These are phyloP conservation scores for Calcarisporium arbuscula DNA, from an alignment of 2,329 filamentous ascomycete species.

Conservation along the genomic window DNA sequence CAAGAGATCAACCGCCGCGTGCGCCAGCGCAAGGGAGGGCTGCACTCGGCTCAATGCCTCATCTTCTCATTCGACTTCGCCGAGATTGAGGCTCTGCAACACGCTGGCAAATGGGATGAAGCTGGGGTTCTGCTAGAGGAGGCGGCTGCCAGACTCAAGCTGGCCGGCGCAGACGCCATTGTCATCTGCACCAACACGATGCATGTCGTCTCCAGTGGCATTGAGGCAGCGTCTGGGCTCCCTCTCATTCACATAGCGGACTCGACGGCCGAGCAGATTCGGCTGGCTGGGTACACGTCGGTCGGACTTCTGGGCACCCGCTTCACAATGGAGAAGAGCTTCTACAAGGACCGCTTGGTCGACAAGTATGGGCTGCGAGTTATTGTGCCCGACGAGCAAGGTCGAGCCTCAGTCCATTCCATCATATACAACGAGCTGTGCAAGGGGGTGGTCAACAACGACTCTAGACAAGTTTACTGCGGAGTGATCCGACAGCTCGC, in stretches of 20 bases:
- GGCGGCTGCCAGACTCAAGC: constrained; percentile 10
- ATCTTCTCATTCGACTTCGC: constrained; percentile 20
- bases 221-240: constrained; percentile 7
- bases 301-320: constrained; percentile 16
- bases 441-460: constrained; percentile 12
- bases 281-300: constrained; percentile 8
- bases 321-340: constrained; percentile 19
- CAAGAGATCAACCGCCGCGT: constrained; percentile 19
- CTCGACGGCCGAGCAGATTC: constrained; percentile 13
- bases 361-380: constrained; percentile 10
- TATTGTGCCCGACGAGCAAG: constrained; percentile 7
- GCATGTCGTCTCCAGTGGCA: constrained; percentile 13
- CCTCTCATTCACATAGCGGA: constrained; percentile 20
- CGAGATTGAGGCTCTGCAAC: constrained; percentile 14
- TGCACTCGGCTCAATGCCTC: constrained; percentile 16
- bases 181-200: constrained; percentile 20
- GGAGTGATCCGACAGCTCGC: constrained; percentile 9
- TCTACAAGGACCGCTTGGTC: constrained; percentile 13
- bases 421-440: constrained; percentile 18
- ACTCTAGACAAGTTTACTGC: constrained; percentile 10
- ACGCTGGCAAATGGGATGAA: constrained; percentile 12
- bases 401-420: constrained; percentile 8
- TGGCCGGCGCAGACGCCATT: constrained; percentile 16
- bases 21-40: constrained; percentile 12
- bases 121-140: constrained; percentile 11